Base-by-base conservation (phyloP, 805 yeast genomes). In the Ogataea saltuana region DNA sequence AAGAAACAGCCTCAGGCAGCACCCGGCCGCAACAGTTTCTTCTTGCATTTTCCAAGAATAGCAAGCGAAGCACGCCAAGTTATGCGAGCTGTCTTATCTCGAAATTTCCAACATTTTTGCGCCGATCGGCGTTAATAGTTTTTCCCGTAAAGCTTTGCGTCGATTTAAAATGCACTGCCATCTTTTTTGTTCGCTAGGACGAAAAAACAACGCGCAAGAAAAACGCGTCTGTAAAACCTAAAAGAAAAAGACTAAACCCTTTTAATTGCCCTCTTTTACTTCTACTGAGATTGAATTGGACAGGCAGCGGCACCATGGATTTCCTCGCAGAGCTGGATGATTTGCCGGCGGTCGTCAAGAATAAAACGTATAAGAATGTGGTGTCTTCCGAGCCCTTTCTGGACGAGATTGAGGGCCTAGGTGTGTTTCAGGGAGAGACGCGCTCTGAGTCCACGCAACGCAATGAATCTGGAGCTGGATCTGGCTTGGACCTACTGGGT, bases 301-400 rank as follows among this genome's bases (percentile, higher is more conserved):
- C 28, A 12, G 28, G 4, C 25, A 6, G 9, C 25, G 10, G 13
- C 6, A 19, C 37, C 30, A 55, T 55, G 60, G 56, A 55, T 36
- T 44, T 52, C 20, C 45, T 55, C 21, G 52, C 48, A 9, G 55
- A 42, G 12, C 33, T 55, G 32, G 54, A 50, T 26, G 58, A 52
- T 12, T 22, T 55, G 21, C 47, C 55, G 20, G 5, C 19, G 12
- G 38, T 27, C 20, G n/a, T 31, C 26, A 36, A 41, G 19, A 36
- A 40, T n/a, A 44, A 37, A 21, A 44, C 44, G 21, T 39, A 41
- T 37, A 35, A 38, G n/a, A 40, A n/a, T n/a, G n/a, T n/a, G n/a
- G n/a, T n/a, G n/a, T n/a, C n/a, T n/a, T n/a, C n/a, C n/a, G n/a
- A n/a, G n/a, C n/a, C n/a, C 16, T 13, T 30, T 15, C 25, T 31